Evolutionary conservation across 352 stramenopile genomes (phyloP).

Genomic region (Phytophthora litchii): DNA sequence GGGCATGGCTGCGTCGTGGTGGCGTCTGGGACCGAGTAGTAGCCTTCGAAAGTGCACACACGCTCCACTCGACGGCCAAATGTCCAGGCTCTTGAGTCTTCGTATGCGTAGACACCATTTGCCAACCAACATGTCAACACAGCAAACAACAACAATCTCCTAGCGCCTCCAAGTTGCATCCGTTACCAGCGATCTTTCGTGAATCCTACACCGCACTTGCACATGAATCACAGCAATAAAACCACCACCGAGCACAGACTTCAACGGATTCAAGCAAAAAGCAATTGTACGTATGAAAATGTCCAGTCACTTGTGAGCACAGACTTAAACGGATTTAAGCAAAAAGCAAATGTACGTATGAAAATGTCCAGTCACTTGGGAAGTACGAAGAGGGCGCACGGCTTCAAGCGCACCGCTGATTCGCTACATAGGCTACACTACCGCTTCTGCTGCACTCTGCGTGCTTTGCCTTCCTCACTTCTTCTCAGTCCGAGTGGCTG

Average conservation of each 20-base stretch:
- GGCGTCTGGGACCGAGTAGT: slow-evolving; percentile 45
- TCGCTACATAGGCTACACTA: slow-evolving; percentile 51
- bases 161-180: slow-evolving; percentile 17
- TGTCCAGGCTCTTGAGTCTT: slow-evolving; percentile 9
- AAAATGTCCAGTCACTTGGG: slow-evolving; percentile 40
- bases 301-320: slow-evolving; percentile 29
- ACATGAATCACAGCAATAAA: not conserved
- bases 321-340: too few species aligned
- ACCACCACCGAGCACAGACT: not conserved
- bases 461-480: slow-evolving; percentile 6
- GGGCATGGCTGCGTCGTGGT: slow-evolving; percentile 50
- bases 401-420: slow-evolving; percentile 24
- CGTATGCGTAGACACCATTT: slow-evolving; percentile 5
- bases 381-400: slow-evolving; percentile 16
- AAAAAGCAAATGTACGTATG: slow-evolving; percentile 47
- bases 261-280: slow-evolving; percentile 27
- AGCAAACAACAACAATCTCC: slow-evolving; percentile 4
- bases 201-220: not conserved
- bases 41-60: slow-evolving; percentile 55
- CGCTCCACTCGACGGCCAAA: slow-evolving; percentile 12
- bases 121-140: not conserved
- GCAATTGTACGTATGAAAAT: slow-evolving; percentile 48
- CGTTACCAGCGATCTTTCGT: slow-evolving; percentile 18
- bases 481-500: slow-evolving; percentile 2
- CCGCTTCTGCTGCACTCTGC: slow-evolving; percentile 29